Evolutionary conservation across 257 asterid genomes (phyloP).

Genomic region (Penstemon eatonii): DNA sequence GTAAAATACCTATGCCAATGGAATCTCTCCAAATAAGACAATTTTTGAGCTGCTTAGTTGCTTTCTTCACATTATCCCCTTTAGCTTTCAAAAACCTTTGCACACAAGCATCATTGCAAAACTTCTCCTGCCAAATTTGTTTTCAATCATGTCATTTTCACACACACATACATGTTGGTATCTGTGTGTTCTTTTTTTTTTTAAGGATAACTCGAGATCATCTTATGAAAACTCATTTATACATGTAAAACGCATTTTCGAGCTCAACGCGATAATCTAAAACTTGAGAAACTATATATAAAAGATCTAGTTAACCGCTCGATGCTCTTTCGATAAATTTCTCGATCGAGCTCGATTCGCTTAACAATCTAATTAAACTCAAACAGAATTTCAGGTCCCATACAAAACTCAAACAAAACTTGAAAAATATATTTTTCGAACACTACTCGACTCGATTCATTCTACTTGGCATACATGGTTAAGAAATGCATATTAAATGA

Average conservation of each 20-base stretch:
- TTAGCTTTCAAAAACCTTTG: conserved; percentile 77
- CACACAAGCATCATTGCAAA: conserved; percentile 68
- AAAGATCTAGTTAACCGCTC: no score
- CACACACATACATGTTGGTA: conserved; percentile 15
- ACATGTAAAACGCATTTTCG: no score
- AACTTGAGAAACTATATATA: no score
- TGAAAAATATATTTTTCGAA: no score
- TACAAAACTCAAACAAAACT: no score
- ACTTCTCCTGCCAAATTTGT: conserved; percentile 62
- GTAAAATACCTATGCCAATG: conserved; percentile 59
- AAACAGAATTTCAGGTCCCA: no score
- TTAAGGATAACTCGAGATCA: background rate
- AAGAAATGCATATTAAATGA: background rate
- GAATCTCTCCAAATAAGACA: conserved; percentile 93
- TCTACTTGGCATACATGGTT: background rate
- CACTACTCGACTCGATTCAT: no score
- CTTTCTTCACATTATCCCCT: conserved; percentile 85
- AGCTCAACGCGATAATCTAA: no score
- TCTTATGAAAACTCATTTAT: no score
- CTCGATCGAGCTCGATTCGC: no score
- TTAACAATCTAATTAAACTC: no score
- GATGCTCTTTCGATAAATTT: no score
- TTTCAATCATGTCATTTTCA: background rate
- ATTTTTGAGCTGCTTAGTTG: conserved; percentile 74
- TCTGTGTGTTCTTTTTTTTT: background rate